Percentiles rank a stretch among this genome's conserved stretches.
These are phyloP conservation scores for Acephala macrosclerotiorum DNA, from an alignment of 2,329 filamentous ascomycete species.

Conservation along the genomic window DNA sequence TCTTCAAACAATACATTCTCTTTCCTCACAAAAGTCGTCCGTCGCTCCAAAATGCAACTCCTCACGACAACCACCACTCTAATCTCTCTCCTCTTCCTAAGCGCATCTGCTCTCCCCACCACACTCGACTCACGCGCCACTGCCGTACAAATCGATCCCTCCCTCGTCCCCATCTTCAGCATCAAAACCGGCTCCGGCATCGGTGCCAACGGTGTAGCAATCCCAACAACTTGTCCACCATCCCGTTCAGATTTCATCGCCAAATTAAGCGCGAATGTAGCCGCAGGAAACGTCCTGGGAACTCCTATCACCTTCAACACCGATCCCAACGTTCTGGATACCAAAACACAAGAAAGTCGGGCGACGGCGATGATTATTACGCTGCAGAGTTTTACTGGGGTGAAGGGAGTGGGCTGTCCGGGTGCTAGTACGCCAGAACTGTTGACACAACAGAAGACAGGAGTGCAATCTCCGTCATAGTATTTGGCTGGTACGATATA, in stretches of 20 bases:
- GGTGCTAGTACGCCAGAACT: slow-evolving; percentile 27
- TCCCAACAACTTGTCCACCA: slow-evolving; percentile 27
- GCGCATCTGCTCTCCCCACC: not conserved
- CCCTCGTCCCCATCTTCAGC: slow-evolving; percentile 28
- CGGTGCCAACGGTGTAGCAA: slow-evolving; percentile 27
- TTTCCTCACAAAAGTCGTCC: not conserved
- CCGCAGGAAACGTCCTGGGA: slow-evolving; percentile 32
- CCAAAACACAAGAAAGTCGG: slow-evolving; percentile 21
- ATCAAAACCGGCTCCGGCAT: slow-evolving; percentile 26
- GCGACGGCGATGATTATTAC: slow-evolving; percentile 32
- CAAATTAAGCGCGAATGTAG: slow-evolving; percentile 25
- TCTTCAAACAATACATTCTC: not conserved
- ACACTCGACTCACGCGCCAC: not conserved
- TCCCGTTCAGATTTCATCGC: slow-evolving; percentile 24
- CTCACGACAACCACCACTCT: not conserved
- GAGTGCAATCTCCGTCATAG: slow-evolving; percentile 10
- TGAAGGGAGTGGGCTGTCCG: slow-evolving; percentile 29
- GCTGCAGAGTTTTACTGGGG: slow-evolving; percentile 26
- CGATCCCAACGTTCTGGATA: slow-evolving; percentile 18
- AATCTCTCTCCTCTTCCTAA: slow-evolving; percentile 12
- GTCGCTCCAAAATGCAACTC: slow-evolving; percentile 12
- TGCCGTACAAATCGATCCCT: slow-evolving; percentile 15
- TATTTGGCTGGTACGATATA: not conserved
- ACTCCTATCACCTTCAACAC: slow-evolving; percentile 27
- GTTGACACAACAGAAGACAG: slow-evolving; percentile 27